Evolutionary conservation across 2,329 filamentous ascomycete species (phyloP).

Genomic region (Dactylella cylindrospora): DNA sequence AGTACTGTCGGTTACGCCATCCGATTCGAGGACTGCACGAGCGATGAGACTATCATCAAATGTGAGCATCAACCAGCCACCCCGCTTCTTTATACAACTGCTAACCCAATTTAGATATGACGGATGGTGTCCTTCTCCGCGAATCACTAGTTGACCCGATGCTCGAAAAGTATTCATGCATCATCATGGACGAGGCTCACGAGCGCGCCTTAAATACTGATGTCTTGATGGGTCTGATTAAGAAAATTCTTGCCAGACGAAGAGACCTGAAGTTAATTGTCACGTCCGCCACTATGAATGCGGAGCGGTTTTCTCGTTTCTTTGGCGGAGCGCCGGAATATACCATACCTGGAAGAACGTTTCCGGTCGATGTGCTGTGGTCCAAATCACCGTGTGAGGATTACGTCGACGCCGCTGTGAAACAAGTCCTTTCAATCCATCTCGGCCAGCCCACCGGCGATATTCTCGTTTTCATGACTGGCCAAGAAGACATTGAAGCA

Average conservation of each 20-base stretch:
- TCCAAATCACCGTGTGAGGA: conserved; percentile 94
- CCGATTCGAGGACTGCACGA: conserved; percentile 97
- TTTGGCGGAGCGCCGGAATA: conserved; percentile 96
- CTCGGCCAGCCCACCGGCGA: conserved; percentile 91
- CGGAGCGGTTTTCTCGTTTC: conserved; percentile 92
- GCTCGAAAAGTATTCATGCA: conserved; percentile 92
- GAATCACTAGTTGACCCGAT: conserved; percentile 92
- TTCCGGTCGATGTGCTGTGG: conserved; percentile 95
- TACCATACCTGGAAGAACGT: conserved; percentile 91
- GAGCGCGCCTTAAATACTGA: conserved; percentile 95
- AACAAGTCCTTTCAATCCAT: conserved; percentile 92
- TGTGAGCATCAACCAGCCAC: conserved; percentile 55
- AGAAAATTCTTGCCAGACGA: conserved; percentile 87
- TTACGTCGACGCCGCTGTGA: conserved; percentile 95
- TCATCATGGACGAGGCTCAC: conserved; percentile 99
- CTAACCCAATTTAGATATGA: conserved; percentile 68
- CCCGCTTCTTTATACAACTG: background rate
- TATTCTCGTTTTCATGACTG: conserved; percentile 98
- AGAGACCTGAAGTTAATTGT: conserved; percentile 95
- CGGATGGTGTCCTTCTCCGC: conserved; percentile 88
- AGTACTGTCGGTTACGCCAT: conserved; percentile 92
- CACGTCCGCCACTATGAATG: conserved; percentile 97
- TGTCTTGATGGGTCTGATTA: conserved; percentile 94
- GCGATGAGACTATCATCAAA: conserved; percentile 91
- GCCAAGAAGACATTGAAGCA: conserved; percentile 95